Percentiles rank a stretch among this genome's conserved stretches.
These are phyloP conservation scores for Cutaneotrichosporon cavernicola DNA, from an alignment of 1,284 basidiomycete species.

Conservation along the genomic window DNA sequence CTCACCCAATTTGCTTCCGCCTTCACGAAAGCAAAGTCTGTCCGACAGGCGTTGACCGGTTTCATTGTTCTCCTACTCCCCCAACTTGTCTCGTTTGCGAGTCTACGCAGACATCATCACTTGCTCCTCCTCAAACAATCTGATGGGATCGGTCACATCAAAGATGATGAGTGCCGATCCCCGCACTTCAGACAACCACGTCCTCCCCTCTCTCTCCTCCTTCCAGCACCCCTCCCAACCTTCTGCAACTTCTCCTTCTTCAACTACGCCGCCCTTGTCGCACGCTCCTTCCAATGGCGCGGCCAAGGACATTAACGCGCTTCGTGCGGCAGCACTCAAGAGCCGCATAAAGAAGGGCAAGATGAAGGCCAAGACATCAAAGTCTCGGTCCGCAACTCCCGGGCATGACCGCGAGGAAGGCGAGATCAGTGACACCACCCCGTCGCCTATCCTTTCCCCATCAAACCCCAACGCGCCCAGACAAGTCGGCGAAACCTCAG, in stretches of 20 bases:
- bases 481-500: neutral
- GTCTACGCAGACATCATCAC: neutral
- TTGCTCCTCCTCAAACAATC: neutral
- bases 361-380: neutral
- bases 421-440: constrained; percentile 20
- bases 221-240: neutral
- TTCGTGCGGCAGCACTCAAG: constrained; percentile 19
- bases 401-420: constrained; percentile 20
- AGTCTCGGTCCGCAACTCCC: neutral
- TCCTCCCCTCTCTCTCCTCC: neutral
- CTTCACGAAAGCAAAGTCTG: too few species aligned
- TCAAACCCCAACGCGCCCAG: neutral
- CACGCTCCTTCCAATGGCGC: neutral
- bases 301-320: constrained; percentile 13
- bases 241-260: neutral
- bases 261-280: neutral
- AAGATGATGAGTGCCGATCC: constrained; percentile 28
- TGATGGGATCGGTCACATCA: constrained; percentile 24
- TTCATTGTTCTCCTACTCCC: neutral
- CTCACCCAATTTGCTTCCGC: too few species aligned
- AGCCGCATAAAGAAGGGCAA: constrained; percentile 9
- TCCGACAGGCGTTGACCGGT: too few species aligned
- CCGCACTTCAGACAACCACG: constrained; percentile 11
- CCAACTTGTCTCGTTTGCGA: too few species aligned
- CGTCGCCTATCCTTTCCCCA: neutral